Evolutionary conservation across 2,329 filamentous ascomycete species (phyloP).

Genomic region (Whalleya microplaca): DNA sequence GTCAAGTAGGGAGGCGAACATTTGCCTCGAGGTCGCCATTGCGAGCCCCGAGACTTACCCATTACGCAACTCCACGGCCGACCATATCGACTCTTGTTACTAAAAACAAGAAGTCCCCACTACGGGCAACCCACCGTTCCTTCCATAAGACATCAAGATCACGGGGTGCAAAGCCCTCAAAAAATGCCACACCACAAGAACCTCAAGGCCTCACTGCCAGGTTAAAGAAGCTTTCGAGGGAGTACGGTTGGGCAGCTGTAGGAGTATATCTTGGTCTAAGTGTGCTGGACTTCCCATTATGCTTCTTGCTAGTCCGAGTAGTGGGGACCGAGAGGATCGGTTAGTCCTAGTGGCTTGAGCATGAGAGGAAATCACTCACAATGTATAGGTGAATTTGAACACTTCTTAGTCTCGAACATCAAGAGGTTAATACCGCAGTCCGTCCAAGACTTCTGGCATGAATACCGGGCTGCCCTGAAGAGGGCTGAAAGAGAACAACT

Average conservation of each 20-base stretch:
- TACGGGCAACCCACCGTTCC: conserved; percentile 26
- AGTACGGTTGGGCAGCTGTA: conserved; percentile 92
- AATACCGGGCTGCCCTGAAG: conserved; percentile 53
- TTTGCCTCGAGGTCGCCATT: conserved; percentile 20
- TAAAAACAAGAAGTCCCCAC: conserved; percentile 14
- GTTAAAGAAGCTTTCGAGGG: conserved; percentile 81
- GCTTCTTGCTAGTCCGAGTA: conserved; percentile 82
- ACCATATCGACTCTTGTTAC: conserved; percentile 13
- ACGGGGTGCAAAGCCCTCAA: conserved; percentile 31
- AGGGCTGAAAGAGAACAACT: conserved; percentile 47
- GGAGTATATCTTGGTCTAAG: conserved; percentile 88
- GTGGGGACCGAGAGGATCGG: conserved; percentile 88
- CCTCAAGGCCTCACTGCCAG: conserved; percentile 64
- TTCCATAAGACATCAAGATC: conserved; percentile 33
- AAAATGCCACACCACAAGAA: conserved; percentile 19
- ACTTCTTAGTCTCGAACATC: conserved; percentile 65
- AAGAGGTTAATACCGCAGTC: conserved; percentile 63
- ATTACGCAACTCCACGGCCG: conserved; percentile 15
- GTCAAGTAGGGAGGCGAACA: conserved; percentile 19
- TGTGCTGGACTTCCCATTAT: conserved; percentile 90
- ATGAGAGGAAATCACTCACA: conserved; percentile 12
- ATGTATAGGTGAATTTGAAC: conserved; percentile 62
- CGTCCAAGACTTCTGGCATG: conserved; percentile 56
- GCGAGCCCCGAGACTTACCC: conserved; percentile 9
- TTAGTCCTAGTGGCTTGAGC: conserved; percentile 41